These are phyloP conservation scores for Acanthamoeba lenticulata DNA, from an alignment of 208 protist species.

Conservation along the genomic window DNA sequence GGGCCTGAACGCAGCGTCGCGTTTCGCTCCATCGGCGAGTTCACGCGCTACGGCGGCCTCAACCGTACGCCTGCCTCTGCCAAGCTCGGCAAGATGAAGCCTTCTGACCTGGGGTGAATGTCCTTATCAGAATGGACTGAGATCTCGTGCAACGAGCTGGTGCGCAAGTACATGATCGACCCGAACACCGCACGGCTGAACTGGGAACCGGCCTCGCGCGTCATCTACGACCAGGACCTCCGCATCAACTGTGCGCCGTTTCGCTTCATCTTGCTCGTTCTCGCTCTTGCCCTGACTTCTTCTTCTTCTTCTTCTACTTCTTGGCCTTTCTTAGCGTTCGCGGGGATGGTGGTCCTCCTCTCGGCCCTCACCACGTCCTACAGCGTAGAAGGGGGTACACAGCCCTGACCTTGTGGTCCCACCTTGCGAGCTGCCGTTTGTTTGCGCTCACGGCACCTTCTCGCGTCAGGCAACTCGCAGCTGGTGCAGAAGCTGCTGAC, in stretches of 20 bases:
- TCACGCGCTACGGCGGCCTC: slow-evolving; percentile 14
- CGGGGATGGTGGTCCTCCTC: slow-evolving; percentile 27
- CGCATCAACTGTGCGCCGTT: background rate
- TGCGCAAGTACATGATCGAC: background rate
- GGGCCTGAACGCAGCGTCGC: background rate
- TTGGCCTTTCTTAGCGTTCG: background rate
- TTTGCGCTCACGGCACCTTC: no score
- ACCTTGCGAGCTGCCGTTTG: background rate
- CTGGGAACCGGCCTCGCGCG: background rate
- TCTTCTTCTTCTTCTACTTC: background rate
- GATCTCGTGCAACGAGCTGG: background rate
- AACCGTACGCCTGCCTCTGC: background rate
- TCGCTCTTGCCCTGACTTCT: background rate
- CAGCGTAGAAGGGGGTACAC: background rate
- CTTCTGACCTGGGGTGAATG: no score
- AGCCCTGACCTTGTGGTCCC: background rate
- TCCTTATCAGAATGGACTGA: background rate
- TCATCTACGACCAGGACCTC: slow-evolving; percentile 61
- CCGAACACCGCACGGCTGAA: background rate
- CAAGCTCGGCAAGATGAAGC: background rate
- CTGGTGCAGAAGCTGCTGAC: slow-evolving; percentile 9
- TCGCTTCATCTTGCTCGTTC: background rate
- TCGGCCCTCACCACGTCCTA: slow-evolving; percentile 15
- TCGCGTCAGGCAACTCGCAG: background rate
- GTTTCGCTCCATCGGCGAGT: slow-evolving; percentile 35